Evolutionary conservation across 805 yeast species (phyloP).

Genomic region (Komagataella mondaviorum): DNA sequence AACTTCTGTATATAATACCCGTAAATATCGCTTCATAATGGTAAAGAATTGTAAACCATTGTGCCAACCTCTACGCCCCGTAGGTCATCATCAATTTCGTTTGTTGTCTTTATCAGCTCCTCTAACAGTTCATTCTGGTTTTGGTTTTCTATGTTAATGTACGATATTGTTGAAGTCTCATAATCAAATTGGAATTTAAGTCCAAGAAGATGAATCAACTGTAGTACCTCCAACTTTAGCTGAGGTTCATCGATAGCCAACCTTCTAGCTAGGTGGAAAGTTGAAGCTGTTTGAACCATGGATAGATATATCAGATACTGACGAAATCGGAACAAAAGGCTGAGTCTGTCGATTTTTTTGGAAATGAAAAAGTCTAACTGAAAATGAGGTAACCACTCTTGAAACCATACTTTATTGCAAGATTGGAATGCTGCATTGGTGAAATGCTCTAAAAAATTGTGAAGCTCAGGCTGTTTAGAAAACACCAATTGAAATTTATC

Average conservation of each 20-base stretch:
- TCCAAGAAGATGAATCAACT: slow-evolving; percentile 10
- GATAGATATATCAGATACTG: slow-evolving; percentile 19
- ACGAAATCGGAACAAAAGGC: slow-evolving; percentile 10
- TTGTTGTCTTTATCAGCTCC: slow-evolving; percentile 2
- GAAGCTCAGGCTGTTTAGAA: not conserved
- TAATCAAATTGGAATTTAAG: slow-evolving; percentile 13
- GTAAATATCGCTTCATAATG: not conserved
- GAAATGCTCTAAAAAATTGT: not conserved
- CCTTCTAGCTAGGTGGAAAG: slow-evolving; percentile 9
- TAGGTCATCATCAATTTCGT: slow-evolving; percentile 1
- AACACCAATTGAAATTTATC: not conserved
- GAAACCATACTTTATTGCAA: not conserved
- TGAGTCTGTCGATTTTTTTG: not conserved
- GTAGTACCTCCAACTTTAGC: slow-evolving; percentile 8
- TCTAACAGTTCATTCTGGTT: slow-evolving; percentile 2
- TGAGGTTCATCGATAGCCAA: slow-evolving; percentile 8
- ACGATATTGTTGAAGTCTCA: slow-evolving; percentile 1
- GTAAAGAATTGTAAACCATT: not conserved
- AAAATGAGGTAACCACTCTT: not conserved
- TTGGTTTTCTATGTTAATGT: not conserved
- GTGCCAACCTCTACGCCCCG: not conserved
- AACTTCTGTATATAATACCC: not conserved
- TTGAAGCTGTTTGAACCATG: slow-evolving; percentile 10
- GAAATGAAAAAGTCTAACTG: not conserved
- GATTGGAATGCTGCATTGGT: not conserved